Evolutionary conservation across 306 rosid species (phyloP), one percentile per base, ranked within the genome.

Genomic region (Inga leiocalycina): DNA sequence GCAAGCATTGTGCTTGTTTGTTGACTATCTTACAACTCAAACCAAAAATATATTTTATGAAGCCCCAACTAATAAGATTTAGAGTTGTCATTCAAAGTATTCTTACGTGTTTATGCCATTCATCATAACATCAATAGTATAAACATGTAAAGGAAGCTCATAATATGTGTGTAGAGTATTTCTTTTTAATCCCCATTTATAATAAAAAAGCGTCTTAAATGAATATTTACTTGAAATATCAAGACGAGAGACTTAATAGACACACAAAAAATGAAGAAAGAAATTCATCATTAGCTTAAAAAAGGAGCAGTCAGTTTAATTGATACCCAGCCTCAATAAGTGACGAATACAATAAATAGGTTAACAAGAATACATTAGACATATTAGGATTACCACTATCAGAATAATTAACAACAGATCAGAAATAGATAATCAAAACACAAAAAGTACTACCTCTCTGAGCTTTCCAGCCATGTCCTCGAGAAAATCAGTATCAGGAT

Each of bases 401-500:
- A 39, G 37, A 70, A 41, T 27, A 82, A 30, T 57, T 69, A 77
- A 41, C 57, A 68, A 68, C 61, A 56, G 41, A 15, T 27, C 8
- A 16, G 14, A 67, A 84, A 71, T 44, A 57, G 76, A 82, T 19
- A 56, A 66, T 71, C 35, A 24, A 54, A 67, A 59, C 51, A 79
- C 54, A 69, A 15, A 76, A 30, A 39, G 41, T 48, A 78, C 64
- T 90, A 94, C 98, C 97, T 96, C 98, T 88, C 84, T 86, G 62
- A 96, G 91, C 92, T 92, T 96, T 84, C 95, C 97, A 79, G 91
- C 87, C 39, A 96, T 94, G 79, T 96, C 99, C 79, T 89, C 91
- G 27, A 96, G 99, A 88, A 96, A 96, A 83, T 92, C 87, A 71
- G 78, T 69, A 85, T 96, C 99, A 2, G 98, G 95, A 91, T 96